Conservation (phyloP, 495 filamentous ascomycete species). For the Wilcoxina mikolae region DNA sequence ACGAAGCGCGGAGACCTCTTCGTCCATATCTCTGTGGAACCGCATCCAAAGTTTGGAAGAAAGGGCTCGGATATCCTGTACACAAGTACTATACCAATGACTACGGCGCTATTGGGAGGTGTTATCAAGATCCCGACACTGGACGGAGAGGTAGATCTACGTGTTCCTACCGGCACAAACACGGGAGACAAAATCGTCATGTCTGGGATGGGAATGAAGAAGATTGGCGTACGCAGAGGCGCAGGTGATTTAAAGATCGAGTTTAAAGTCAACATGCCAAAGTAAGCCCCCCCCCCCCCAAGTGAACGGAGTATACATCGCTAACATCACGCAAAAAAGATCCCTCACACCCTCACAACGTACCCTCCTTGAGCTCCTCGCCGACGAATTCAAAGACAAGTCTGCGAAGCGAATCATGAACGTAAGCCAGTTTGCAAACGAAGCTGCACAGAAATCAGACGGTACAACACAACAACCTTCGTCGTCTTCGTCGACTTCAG, state of each 20-base stretch:
- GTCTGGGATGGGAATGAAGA: constrained; percentile 81
- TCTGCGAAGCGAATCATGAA: constrained; percentile 87
- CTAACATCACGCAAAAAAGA: constrained; percentile 12
- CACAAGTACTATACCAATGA: constrained; percentile 79
- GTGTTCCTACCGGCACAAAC: constrained; percentile 74
- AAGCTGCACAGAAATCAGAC: constrained; percentile 28
- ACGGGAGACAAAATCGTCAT: constrained; percentile 85
- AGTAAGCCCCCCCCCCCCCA: constrained; percentile 36
- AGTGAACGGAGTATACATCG: background rate
- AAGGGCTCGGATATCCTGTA: constrained; percentile 79
- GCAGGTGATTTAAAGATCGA: constrained; percentile 70
- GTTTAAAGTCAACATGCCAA: constrained; percentile 89
- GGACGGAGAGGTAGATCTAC: constrained; percentile 74
- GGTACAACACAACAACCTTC: constrained; percentile 8
- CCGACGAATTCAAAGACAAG: constrained; percentile 85
- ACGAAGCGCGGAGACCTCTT: constrained; percentile 68
- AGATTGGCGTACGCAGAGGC: constrained; percentile 40
- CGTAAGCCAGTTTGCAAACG: constrained; percentile 38
- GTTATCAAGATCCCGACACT: constrained; percentile 80
- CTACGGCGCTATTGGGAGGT: constrained; percentile 82
- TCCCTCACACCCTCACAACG: constrained; percentile 67
- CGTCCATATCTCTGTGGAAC: constrained; percentile 65
- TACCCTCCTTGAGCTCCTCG: constrained; percentile 82
- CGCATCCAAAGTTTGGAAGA: constrained; percentile 75
- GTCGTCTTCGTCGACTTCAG: background rate